Base-by-base conservation (phyloP, 331 rosid genomes). In the Stylosanthes scabra region DNA sequence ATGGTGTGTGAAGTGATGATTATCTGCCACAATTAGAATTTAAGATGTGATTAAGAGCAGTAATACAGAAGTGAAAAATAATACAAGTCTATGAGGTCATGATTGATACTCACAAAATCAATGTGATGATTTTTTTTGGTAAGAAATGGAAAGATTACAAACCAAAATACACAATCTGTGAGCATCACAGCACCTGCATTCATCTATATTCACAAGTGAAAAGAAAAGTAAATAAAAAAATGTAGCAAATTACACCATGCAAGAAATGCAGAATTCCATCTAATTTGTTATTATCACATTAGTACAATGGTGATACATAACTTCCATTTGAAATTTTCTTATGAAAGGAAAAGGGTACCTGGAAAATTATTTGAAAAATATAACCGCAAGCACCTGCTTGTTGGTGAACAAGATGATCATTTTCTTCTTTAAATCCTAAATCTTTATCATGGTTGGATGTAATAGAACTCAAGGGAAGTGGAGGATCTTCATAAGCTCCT, bases 91-190 rank as follows among this genome's bases (percentile, higher is more conserved):
- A 7, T 50, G 54, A 64, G 37, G 78, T 20, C 49, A 41, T 41
- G 16, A 44, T 47, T 20, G 63, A 54, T 52, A 78, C 98, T 95
- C 83, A 95, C 99, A 65, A 92, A 92, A 74, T 86, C 87, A 58
- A 95, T 83, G 84, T 88, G 78, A 86, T 92, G 90, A 70, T 95
- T 97, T 79, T 87, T 92, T 74, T 88, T 82, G 56, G 92, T 63
- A 47, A 95, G 89, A 85, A 92, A 90, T 3, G 99, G 99, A 68
- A 92, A 90, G 34, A 95, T 70, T 62, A 95, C 60, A 84, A 92
- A 88, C 99, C 99, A 95, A 76, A 92, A 95, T 40, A 92, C 96
- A 55, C 91, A 87, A 68, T 95, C 99, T 50, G 99, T 95, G 74
- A 95, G 91, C 78, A 90, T 56, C 16, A 95, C 97, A 47, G 99